Conservation (phyloP, 345 rosid species). For the Lepidium africanum region DNA sequence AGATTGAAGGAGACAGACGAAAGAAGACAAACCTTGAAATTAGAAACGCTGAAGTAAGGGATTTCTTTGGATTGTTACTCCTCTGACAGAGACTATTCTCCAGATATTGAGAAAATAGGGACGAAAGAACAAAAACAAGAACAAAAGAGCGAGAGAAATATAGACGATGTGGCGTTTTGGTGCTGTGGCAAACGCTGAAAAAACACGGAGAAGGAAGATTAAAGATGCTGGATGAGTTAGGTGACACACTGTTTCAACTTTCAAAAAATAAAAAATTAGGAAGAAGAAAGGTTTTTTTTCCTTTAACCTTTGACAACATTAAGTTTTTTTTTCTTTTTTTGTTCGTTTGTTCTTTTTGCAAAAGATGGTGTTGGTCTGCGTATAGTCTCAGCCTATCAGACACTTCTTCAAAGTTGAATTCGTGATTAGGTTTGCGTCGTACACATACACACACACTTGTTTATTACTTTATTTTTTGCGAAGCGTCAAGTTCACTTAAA, state of each 20-base stretch:
- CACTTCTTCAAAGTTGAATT: not conserved
- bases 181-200: conserved; percentile 17
- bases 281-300: not conserved
- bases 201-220: conserved; percentile 5
- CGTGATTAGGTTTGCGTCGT: not conserved
- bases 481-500: not conserved
- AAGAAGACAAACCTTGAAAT: not conserved
- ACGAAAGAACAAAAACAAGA: not conserved
- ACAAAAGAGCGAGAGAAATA: not conserved
- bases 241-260: not conserved
- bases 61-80: not conserved
- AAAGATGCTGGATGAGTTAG: not conserved
- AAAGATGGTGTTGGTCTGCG: conserved; percentile 13
- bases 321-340: not conserved
- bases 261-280: not conserved
- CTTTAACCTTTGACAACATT: not conserved
- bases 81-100: not conserved
- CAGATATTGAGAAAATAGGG: not conserved
- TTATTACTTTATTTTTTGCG: not conserved
- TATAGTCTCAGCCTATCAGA: not conserved
- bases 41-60: not conserved
- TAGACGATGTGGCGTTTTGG: not conserved
- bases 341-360: not conserved
- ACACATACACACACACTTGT: not conserved
- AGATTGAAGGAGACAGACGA: not conserved